Evolutionary conservation across 2,329 filamentous ascomycete species (phyloP).

Genomic region (Curvularia sp.): DNA sequence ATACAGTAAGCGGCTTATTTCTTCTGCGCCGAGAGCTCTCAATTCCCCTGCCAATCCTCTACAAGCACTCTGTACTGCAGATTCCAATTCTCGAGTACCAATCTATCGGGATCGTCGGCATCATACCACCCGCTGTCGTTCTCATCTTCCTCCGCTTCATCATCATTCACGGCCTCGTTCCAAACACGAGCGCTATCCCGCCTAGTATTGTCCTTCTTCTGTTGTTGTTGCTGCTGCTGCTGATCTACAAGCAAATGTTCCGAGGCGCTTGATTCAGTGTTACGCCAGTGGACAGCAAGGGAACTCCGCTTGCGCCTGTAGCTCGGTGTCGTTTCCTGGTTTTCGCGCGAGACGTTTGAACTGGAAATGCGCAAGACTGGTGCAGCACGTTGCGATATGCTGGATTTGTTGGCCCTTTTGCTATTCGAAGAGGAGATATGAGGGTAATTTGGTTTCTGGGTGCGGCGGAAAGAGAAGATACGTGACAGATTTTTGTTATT

Average conservation of each 20-base stretch:
- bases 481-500: not conserved
- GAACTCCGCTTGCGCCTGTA: not conserved
- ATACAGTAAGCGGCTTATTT: no score
- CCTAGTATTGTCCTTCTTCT: not conserved
- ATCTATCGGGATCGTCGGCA: not conserved
- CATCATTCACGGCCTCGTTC: not conserved
- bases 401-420: not conserved
- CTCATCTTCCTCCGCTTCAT: not conserved
- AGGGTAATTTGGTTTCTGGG: not conserved
- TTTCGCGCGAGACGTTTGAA: not conserved
- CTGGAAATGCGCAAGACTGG: not conserved
- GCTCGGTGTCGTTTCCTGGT: not conserved
- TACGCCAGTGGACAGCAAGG: not conserved
- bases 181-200: not conserved
- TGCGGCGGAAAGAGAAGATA: not conserved
- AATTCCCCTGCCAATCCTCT: conserved; percentile 1
- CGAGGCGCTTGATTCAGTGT: not conserved
- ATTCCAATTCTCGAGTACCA: conserved; percentile 1
- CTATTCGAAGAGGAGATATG: not conserved
- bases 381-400: not conserved
- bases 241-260: not conserved
- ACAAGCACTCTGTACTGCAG: conserved; percentile 8
- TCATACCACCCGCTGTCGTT: not conserved
- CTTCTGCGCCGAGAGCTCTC: not conserved
- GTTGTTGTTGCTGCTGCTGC: not conserved